Evolutionary conservation across 2,329 filamentous ascomycete genomes (phyloP), one percentile per base, ranked within the genome.

Genomic region (Aurifilum marmelostoma): DNA sequence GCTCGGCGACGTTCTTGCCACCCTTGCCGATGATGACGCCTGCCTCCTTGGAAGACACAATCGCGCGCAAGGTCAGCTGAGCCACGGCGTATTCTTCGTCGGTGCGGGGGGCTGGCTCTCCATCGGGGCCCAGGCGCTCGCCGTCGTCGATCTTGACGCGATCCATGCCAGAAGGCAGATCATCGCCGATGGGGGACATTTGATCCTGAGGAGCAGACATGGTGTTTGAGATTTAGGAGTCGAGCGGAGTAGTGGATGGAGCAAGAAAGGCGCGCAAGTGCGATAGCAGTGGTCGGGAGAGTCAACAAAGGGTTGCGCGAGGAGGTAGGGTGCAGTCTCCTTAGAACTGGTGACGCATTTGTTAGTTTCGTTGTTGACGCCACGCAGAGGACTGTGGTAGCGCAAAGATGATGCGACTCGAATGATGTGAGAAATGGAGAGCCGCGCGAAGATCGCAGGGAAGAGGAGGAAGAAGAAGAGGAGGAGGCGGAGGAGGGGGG

Each of bases 11-110:
- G 77, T 99, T 98, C 87, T 98, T 97, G 78, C 96, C 96, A 69
- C 91, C 94, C 84, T 99, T 99, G 81, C 96, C 96, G 80, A 99
- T 99, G 81, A 99, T 98, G 76, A 99, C 94, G 78, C 96, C 96
- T 70, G 96, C 96, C 83, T 99, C 96, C 84, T 98, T 98, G 80
- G 96, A 97, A 43, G 96, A 97, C 74, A 99, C 96, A 79, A 99
- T 97, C 75, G 96, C 96, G 79, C 96, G 92, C 73, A 99, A 89
- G 71, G 96, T 99, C 76, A 99, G 87, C 82, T 97, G 92, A 65
- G 94, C 90, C 79, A 94, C 89, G 65, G 93, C 94, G 79, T 99
- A 99, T 81, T 99, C 96, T 79, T 98, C 94, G 75, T 99, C 96
- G 69, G 95, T 97, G 84, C 95, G 96, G 76, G 93, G 95, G 71